Percentiles rank a stretch among this genome's conserved stretches.
phyloP scores from a whole-genome alignment of 495 filamentous ascomycete genomes.

The Penicillium longicatenatum region DNA sequence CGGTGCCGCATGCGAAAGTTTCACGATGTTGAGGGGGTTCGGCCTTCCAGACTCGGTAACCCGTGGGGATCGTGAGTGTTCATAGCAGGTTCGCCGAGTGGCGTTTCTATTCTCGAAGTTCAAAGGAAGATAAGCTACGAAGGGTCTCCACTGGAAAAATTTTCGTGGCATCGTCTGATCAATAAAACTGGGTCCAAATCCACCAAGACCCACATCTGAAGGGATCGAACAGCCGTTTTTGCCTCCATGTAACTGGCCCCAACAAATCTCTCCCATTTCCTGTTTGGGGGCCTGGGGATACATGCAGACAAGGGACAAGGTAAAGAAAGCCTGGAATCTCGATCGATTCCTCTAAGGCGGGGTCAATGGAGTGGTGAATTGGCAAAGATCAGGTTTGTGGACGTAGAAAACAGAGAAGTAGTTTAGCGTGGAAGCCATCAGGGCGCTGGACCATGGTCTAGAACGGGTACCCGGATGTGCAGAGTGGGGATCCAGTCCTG shows the following conservation, averaged over 20 bases:
- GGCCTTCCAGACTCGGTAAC: conserved; percentile 33
- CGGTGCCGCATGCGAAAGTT: conserved; percentile 9
- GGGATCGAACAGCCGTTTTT: background rate
- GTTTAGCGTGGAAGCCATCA: background rate
- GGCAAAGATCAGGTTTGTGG: background rate
- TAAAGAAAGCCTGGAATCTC: background rate
- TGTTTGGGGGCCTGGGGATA: background rate
- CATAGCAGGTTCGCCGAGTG: conserved; percentile 15
- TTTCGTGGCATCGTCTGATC: conserved; percentile 37
- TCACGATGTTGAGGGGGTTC: conserved; percentile 26
- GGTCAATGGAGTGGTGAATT: background rate
- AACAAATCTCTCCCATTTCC: background rate
- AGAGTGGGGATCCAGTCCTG: conserved; percentile 8
- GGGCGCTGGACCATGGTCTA: conserved; percentile 14
- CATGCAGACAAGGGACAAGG: background rate
- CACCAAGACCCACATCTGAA: conserved; percentile 7
- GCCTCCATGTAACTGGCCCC: background rate
- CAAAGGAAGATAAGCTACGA: conserved; percentile 32
- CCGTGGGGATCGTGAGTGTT: conserved; percentile 33
- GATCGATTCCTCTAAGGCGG: background rate
- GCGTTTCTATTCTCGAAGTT: conserved; percentile 23
- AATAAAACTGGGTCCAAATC: conserved; percentile 4
- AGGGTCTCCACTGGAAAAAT: conserved; percentile 32
- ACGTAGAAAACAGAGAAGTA: background rate
- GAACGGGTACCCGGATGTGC: conserved; percentile 17